Percentiles rank a stretch among this genome's conserved stretches.
phyloP scores from a whole-genome alignment of 768 basidiomycete genomes.

The Hortiboletus campestris region DNA sequence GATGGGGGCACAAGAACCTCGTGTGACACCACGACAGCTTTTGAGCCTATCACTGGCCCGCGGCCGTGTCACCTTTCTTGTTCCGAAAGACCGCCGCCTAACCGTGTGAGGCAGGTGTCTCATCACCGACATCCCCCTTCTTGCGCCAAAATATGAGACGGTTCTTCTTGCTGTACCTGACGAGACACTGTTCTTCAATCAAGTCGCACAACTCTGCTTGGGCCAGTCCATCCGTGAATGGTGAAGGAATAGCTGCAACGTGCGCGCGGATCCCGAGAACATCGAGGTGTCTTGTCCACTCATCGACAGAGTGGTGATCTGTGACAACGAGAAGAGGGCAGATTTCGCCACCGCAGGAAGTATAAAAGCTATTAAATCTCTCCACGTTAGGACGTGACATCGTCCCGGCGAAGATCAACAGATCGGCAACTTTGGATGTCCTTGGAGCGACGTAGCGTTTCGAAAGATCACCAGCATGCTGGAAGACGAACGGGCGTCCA shows the following conservation, averaged over 20 bases:
- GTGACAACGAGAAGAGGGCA: conserved; percentile 27
- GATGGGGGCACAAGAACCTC: neutral
- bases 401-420: conserved; percentile 22
- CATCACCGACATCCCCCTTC: conserved; percentile 8
- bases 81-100: neutral
- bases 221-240: neutral
- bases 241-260: conserved; percentile 7
- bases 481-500: conserved; percentile 25
- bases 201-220: conserved; percentile 1
- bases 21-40: neutral
- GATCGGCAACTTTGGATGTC: conserved; percentile 23
- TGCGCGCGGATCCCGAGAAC: conserved; percentile 13
- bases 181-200: conserved; percentile 26
- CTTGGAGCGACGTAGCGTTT: conserved; percentile 15
- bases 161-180: conserved; percentile 13
- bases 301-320: neutral
- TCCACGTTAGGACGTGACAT: conserved; percentile 8
- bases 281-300: conserved; percentile 13
- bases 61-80: neutral
- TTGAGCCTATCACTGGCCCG: no score
- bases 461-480: conserved; percentile 15
- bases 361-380: conserved; percentile 14
- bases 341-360: conserved; percentile 20
- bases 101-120: neutral
- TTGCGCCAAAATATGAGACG: conserved; percentile 17